Percentiles rank a stretch among this genome's conserved stretches.
Evolutionary conservation across 805 yeast genomes (phyloP).

Genomic region (Pichia deserticola): DNA sequence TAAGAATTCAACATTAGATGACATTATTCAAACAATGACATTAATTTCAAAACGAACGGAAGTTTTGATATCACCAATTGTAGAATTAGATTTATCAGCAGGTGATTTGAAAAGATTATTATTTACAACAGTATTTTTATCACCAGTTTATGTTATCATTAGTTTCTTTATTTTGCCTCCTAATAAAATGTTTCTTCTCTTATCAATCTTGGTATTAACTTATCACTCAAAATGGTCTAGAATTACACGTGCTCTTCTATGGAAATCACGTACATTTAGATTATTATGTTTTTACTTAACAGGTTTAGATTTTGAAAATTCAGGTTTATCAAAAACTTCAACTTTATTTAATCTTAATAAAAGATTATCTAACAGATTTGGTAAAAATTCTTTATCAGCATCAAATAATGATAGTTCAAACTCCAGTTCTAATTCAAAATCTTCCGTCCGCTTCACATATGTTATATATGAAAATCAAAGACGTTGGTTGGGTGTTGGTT

Average conservation of each 20-base stretch:
- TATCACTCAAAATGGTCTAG: conserved; percentile 84
- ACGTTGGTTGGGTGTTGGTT: conserved; percentile 95
- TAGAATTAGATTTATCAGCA: conserved; percentile 61
- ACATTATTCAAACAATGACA: conserved; percentile 69
- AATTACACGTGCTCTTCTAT: conserved; percentile 73
- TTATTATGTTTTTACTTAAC: conserved; percentile 72
- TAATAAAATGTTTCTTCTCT: conserved; percentile 49
- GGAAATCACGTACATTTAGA: conserved; percentile 74
- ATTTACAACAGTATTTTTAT: conserved; percentile 75
- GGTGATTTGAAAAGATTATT: conserved; percentile 74
- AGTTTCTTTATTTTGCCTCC: conserved; percentile 68
- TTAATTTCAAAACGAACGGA: conserved; percentile 71
- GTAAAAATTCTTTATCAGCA: conserved; percentile 16
- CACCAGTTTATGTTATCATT: conserved; percentile 74
- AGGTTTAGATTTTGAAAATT: conserved; percentile 63
- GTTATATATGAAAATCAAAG: conserved; percentile 93
- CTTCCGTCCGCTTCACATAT: conserved; percentile 75
- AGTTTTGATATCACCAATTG: conserved; percentile 71
- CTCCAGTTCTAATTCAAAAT: conserved; percentile 6
- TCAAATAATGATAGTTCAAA: conserved; percentile 2
- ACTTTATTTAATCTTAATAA: conserved; percentile 41
- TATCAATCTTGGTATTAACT: conserved; percentile 59
- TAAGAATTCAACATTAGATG: conserved; percentile 76
- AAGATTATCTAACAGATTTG: conserved; percentile 36
- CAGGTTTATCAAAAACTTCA: conserved; percentile 27